Evolutionary conservation across 805 yeast species (phyloP).

Genomic region (Wickerhamiella qilinensis): DNA sequence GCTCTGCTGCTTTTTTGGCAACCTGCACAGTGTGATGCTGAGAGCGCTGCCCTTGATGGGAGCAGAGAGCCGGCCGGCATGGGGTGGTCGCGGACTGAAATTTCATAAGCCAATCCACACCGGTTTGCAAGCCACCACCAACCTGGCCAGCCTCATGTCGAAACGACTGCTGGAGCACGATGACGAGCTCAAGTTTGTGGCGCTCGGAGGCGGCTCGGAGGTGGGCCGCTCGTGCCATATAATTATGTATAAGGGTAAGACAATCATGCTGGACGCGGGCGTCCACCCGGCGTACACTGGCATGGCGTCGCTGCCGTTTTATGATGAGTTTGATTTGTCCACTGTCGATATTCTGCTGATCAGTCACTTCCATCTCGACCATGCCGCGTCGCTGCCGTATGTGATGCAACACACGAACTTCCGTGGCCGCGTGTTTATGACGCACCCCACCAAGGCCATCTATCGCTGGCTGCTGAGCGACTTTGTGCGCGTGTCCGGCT

Average conservation of each 20-base stretch:
- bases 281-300: conserved; percentile 94
- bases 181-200: conserved; percentile 50
- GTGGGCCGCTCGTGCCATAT: conserved; percentile 96
- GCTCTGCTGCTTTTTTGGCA: too few species aligned
- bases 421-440: conserved; percentile 94
- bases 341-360: conserved; percentile 74
- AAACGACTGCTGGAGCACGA: conserved; percentile 11
- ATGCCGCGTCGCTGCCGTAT: conserved; percentile 94
- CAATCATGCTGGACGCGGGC: conserved; percentile 95
- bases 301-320: conserved; percentile 79
- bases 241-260: conserved; percentile 80
- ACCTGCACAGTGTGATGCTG: too few species aligned
- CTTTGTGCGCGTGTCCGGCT: conserved; percentile 75
- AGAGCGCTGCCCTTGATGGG: too few species aligned
- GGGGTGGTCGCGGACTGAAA: too few species aligned
- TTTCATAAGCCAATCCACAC: too few species aligned
- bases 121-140: too few species aligned
- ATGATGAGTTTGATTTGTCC: conserved; percentile 84
- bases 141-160: background rate
- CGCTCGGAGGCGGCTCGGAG: conserved; percentile 96
- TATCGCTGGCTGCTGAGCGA: conserved; percentile 91
- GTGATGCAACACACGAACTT: conserved; percentile 95
- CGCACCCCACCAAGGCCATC: conserved; percentile 97
- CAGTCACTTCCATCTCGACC: conserved; percentile 94
- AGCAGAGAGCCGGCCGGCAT: too few species aligned